Evolutionary conservation across 495 filamentous ascomycete genomes (phyloP), one percentile per base, ranked within the genome.

Genomic region (Tirmania nivea): DNA sequence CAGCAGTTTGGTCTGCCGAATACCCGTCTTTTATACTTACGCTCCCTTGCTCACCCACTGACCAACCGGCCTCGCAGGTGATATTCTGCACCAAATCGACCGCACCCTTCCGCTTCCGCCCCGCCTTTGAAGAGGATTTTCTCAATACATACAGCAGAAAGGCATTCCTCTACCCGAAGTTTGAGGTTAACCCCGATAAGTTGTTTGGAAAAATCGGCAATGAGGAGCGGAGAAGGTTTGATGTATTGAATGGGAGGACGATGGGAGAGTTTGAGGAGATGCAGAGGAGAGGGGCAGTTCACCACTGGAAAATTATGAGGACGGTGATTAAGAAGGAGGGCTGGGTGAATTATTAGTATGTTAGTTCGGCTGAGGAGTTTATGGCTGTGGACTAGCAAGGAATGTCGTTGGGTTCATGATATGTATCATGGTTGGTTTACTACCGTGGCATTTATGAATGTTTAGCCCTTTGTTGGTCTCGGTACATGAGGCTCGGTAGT

Each of bases 241-340:
- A 12, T 0, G 56, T 82, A 5, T 64, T 86, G 55, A 68, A 66
- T 60, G 69, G 65, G 31, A 76, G 75, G 45, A 72, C 73, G 48
- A 83, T 77, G 21, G 68, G 71, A 11, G 69, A 75, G 57, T 62
- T 94, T 53, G 71, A 73, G 50, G 71, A 73, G 64, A 83, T 76
- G 72, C 86, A 92, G 65, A 73, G 78, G 63, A 68, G 71, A 51
- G 82, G 78, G 55, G 89, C 89, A 4, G 56, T 83, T 35, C 80
- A 80, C 42, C 90, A 97, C 69, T 97, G 90, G 90, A 66, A 69
- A 19, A 79, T 97, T 37, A 97, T 96, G 83, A 75, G 90, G 64
- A 78, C 69, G 7, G 88, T 94, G 7, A 52, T 96, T 52, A 87
- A 89, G 11, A 72, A 69, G 53, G 64, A 65, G 19, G 79, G 95